phyloP scores from a whole-genome alignment of 2,329 filamentous ascomycete species.

The Beauveria bassiana region DNA sequence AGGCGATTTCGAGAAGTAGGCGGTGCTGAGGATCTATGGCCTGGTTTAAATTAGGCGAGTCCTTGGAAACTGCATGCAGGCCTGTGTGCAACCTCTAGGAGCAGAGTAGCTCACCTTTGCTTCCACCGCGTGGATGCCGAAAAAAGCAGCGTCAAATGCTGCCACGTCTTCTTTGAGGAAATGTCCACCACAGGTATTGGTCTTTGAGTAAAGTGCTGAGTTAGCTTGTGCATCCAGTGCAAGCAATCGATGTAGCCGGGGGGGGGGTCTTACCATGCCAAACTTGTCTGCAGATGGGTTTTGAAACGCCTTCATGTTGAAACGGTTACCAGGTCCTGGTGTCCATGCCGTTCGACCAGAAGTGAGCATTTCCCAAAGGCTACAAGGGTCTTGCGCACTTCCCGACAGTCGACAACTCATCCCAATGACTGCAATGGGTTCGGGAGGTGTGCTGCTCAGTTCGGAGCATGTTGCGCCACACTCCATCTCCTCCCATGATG shows the following conservation, averaged over 20 bases:
- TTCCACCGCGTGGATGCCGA: slow-evolving; percentile 14
- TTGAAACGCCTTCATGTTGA: background rate
- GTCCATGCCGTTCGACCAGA: slow-evolving; percentile 22
- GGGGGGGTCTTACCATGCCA: slow-evolving; percentile 31
- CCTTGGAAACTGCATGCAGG: background rate
- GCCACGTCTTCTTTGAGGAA: slow-evolving; percentile 21
- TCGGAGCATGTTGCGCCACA: background rate
- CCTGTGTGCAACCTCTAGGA: background rate
- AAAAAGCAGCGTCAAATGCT: slow-evolving; percentile 20
- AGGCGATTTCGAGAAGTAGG: slow-evolving; percentile 2
- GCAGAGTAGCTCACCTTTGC: background rate
- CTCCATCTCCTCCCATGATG: background rate
- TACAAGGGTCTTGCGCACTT: slow-evolving; percentile 16
- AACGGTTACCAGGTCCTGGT: slow-evolving; percentile 21
- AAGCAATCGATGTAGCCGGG: background rate
- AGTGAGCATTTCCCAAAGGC: slow-evolving; percentile 23
- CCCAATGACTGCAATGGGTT: slow-evolving; percentile 22
- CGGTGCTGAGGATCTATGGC: slow-evolving; percentile 3
- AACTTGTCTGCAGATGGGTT: slow-evolving; percentile 8
- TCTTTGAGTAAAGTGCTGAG: background rate
- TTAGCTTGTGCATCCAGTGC: background rate
- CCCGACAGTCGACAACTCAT: slow-evolving; percentile 23
- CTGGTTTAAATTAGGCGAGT: background rate
- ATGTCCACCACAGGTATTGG: slow-evolving; percentile 17
- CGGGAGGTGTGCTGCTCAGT: slow-evolving; percentile 12